These are phyloP conservation scores for Haplosporangium sp. DNA, from an alignment of 371 early-diverging fungal genomes.

Conservation along the genomic window DNA sequence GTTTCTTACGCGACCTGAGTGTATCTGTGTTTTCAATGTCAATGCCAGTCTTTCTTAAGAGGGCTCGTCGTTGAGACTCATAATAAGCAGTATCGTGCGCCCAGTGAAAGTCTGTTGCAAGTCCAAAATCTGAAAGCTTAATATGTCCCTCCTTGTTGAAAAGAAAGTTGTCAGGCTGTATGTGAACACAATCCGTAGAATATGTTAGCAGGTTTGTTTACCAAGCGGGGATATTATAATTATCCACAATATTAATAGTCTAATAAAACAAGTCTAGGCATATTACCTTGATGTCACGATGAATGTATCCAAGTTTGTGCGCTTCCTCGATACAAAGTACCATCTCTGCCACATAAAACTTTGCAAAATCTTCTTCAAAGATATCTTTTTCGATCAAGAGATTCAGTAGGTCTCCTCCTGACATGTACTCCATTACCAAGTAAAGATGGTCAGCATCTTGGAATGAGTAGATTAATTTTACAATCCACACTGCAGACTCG, in stretches of 20 bases:
- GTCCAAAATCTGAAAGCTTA: conserved; percentile 82
- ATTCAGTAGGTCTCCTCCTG: conserved; percentile 84
- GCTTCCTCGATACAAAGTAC: conserved; percentile 77
- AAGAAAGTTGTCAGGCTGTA: conserved; percentile 57
- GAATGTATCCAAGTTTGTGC: conserved; percentile 73
- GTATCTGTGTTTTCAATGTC: conserved; percentile 62
- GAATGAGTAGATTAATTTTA: conserved; percentile 78
- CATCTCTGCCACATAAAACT: conserved; percentile 81
- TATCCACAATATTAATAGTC: not conserved
- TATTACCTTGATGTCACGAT: conserved; percentile 72
- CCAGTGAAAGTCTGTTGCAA: conserved; percentile 77
- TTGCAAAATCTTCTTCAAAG: conserved; percentile 72
- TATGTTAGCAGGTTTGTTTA: not conserved
- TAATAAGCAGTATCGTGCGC: conserved; percentile 67
- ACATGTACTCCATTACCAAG: conserved; percentile 84
- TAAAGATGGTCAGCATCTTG: conserved; percentile 77
- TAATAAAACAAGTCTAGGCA: not conserved
- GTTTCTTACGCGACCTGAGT: conserved; percentile 52
- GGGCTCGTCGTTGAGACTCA: conserved; percentile 61
- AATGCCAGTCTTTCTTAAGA: conserved; percentile 60
- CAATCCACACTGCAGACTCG: conserved; percentile 71
- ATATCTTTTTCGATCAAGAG: conserved; percentile 71
- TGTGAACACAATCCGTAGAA: not conserved
- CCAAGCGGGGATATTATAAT: too few relatives aligned
- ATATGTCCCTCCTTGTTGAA: conserved; percentile 80